A percentile compares a stretch with the other conserved stretches of the same genome.
phyloP scores from a whole-genome alignment of 2,329 filamentous ascomycete species.

The Zasmidium cellare region DNA sequence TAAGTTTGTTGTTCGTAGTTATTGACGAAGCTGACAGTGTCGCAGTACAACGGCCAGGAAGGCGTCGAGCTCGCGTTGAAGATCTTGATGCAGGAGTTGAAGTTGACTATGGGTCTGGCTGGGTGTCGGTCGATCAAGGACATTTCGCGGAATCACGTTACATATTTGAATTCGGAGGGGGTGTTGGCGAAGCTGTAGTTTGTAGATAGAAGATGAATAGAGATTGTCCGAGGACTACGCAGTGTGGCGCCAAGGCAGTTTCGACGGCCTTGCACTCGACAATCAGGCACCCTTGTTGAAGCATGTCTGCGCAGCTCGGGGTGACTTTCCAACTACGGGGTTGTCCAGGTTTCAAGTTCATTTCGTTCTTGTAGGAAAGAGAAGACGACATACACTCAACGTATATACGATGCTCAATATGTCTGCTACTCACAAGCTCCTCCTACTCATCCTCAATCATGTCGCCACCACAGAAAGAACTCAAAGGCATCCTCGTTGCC shows the following conservation, averaged over 20 bases:
- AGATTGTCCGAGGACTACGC: background rate
- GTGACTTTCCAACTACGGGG: no score
- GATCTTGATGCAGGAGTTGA: conserved; percentile 41
- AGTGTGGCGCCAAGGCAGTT: no score
- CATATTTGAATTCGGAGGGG: conserved; percentile 11
- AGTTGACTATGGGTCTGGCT: conserved; percentile 39
- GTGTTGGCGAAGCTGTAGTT: conserved; percentile 9
- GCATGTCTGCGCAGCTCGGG: no score
- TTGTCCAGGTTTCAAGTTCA: no score
- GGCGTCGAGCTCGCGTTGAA: conserved; percentile 44
- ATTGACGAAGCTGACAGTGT: background rate
- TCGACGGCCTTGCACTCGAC: no score
- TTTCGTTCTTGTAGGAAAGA: background rate
- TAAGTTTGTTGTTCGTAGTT: background rate
- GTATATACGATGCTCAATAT: background rate
- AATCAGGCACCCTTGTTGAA: no score
- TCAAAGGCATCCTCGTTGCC: conserved; percentile 50
- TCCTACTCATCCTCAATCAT: background rate
- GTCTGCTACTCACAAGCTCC: background rate
- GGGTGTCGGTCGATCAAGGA: conserved; percentile 24
- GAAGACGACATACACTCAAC: background rate
- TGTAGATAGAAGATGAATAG: background rate
- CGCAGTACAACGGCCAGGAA: conserved; percentile 30
- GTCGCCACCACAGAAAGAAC: conserved; percentile 15
- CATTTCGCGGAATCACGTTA: conserved; percentile 13